Evolutionary conservation across 164 flowering plant genomes (phyloP).

Genomic region (Umbilicus rupestris): DNA sequence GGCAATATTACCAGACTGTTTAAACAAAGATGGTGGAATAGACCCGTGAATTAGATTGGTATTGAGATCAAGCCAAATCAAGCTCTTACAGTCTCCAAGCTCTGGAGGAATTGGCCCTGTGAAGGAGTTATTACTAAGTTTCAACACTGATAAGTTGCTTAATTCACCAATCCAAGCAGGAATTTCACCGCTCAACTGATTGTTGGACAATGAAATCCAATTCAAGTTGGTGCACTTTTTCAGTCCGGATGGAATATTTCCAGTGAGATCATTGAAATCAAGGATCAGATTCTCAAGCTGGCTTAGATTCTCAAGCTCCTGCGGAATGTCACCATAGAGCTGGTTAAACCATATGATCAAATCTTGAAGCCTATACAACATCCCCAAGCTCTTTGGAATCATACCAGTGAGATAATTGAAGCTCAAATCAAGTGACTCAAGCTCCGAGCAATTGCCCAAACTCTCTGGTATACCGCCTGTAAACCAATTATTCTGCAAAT

Average conservation of each 20-base stretch:
- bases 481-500: slow-evolving; percentile 64
- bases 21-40: slow-evolving; percentile 58
- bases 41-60: slow-evolving; percentile 57
- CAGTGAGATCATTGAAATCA: slow-evolving; percentile 69
- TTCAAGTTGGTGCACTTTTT: slow-evolving; percentile 67
- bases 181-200: slow-evolving; percentile 57
- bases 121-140: slow-evolving; percentile 80
- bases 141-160: slow-evolving; percentile 60
- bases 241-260: slow-evolving; percentile 59
- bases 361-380: slow-evolving; percentile 55
- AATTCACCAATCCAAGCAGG: slow-evolving; percentile 69
- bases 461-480: slow-evolving; percentile 51
- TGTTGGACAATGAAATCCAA: slow-evolving; percentile 91
- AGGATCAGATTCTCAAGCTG: slow-evolving; percentile 68
- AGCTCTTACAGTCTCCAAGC: slow-evolving; percentile 78
- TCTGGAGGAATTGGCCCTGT: slow-evolving; percentile 66
- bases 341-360: slow-evolving; percentile 73
- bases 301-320: slow-evolving; percentile 37
- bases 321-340: slow-evolving; percentile 70
- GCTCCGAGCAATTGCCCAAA: slow-evolving; percentile 62
- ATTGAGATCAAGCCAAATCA: slow-evolving; percentile 94
- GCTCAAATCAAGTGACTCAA: slow-evolving; percentile 80
- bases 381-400: slow-evolving; percentile 69
- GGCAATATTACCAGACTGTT: slow-evolving; percentile 68
- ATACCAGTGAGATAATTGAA: slow-evolving; percentile 68